A percentile compares a stretch with the other conserved stretches of the same genome.
These are phyloP conservation scores for Penicillium tannophilum DNA, from an alignment of 495 filamentous ascomycete genomes.

Conservation along the genomic window DNA sequence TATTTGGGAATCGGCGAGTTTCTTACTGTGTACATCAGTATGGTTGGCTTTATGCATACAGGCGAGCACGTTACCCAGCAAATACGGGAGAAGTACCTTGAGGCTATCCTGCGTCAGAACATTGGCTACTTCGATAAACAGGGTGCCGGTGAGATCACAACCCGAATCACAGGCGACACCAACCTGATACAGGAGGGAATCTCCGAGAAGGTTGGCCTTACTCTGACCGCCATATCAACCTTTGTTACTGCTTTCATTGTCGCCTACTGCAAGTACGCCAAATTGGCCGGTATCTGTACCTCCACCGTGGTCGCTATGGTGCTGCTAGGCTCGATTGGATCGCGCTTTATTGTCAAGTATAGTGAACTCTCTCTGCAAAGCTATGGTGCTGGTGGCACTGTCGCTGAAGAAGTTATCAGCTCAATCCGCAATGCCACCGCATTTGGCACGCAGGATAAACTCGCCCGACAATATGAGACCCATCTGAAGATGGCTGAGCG, in stretches of 20 bases:
- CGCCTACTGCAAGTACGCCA: conserved; percentile 83
- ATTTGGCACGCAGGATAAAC: conserved; percentile 87
- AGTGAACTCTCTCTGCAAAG: conserved; percentile 74
- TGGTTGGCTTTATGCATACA: conserved; percentile 89
- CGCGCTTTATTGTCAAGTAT: conserved; percentile 74
- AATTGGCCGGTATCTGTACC: conserved; percentile 76
- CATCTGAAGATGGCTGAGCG: conserved; percentile 72
- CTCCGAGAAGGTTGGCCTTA: conserved; percentile 82
- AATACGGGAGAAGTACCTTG: conserved; percentile 81
- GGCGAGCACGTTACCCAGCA: conserved; percentile 87
- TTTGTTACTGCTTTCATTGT: conserved; percentile 90
- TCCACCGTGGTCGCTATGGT: conserved; percentile 75
- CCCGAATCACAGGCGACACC: conserved; percentile 87
- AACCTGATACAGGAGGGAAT: conserved; percentile 88
- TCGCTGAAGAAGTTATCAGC: conserved; percentile 94
- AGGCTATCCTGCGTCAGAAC: conserved; percentile 84
- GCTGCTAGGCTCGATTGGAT: conserved; percentile 71
- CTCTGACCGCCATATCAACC: conserved; percentile 70
- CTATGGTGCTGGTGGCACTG: conserved; percentile 80
- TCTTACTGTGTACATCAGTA: conserved; percentile 75
- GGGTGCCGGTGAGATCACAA: conserved; percentile 90
- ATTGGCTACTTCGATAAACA: conserved; percentile 92
- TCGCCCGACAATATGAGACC: conserved; percentile 79
- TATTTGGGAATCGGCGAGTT: conserved; percentile 91
- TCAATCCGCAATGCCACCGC: conserved; percentile 92